phyloP scores from a whole-genome alignment of 164 flowering plant genomes.

The Umbilicus rupestris region DNA sequence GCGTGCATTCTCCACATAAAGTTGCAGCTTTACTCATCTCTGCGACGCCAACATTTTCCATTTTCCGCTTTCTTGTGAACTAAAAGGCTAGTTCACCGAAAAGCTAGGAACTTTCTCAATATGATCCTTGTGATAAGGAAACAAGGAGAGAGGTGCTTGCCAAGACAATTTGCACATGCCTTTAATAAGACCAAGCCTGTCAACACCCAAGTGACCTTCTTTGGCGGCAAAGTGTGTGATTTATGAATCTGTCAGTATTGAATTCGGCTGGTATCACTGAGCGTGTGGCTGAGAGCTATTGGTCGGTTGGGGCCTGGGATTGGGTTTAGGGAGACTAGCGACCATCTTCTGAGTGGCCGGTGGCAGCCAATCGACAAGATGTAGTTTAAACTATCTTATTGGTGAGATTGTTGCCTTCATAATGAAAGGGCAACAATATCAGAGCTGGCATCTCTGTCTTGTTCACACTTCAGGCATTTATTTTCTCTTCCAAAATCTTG shows the following conservation, averaged over 20 bases:
- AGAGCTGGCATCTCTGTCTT: not conserved
- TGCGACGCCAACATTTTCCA: constrained; percentile 12
- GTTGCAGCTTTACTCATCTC: constrained; percentile 13
- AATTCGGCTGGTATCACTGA: not conserved
- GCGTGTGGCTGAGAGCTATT: not conserved
- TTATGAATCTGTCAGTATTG: not conserved
- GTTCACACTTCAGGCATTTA: not conserved
- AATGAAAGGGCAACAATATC: constrained; percentile 3
- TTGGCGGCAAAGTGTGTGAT: not conserved
- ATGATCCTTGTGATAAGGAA: constrained; percentile 1
- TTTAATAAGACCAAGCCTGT: not conserved
- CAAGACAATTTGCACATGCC: not conserved
- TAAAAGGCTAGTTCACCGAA: not conserved
- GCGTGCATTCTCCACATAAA: constrained; percentile 12
- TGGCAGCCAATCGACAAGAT: not conserved
- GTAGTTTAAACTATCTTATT: constrained; percentile 1
- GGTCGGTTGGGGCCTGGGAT: not conserved
- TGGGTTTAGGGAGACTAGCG: not conserved
- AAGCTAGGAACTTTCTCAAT: not conserved
- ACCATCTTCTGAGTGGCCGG: not conserved
- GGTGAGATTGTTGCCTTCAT: constrained; percentile 1
- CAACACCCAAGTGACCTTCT: not conserved
- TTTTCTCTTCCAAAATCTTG: not conserved
- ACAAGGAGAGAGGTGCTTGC: not conserved
- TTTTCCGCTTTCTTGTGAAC: constrained; percentile 1